Conservation (phyloP, 345 rosid genomes). For the Odontarrhena argentea region DNA sequence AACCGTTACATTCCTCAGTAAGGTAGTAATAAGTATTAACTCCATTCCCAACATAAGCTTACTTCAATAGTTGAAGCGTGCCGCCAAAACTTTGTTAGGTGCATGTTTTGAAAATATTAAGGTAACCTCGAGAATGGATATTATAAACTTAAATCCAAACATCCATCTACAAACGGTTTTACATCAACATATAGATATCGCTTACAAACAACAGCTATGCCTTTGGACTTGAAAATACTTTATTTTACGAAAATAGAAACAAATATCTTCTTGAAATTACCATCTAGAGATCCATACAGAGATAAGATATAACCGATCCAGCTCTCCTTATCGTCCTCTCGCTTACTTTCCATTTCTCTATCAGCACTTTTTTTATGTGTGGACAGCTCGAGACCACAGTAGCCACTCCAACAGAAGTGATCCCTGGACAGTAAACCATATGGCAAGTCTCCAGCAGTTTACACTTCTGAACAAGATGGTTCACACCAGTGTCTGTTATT, state of each 20-base stretch:
- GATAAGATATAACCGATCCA: slow-evolving; percentile 71
- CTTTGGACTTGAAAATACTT: slow-evolving; percentile 6
- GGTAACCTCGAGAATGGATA: no score
- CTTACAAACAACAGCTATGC: not conserved
- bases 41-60: no score
- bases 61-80: no score
- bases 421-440: slow-evolving; percentile 76
- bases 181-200: no score
- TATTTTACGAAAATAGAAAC: not conserved
- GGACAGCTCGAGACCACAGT: slow-evolving; percentile 80
- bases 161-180: no score
- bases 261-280: slow-evolving; percentile 7
- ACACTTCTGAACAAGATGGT: slow-evolving; percentile 71
- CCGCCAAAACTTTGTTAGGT: no score
- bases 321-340: slow-evolving; percentile 79
- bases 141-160: no score
- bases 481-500: slow-evolving; percentile 71
- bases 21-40: no score
- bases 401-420: slow-evolving; percentile 80
- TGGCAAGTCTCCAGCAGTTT: slow-evolving; percentile 71
- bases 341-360: slow-evolving; percentile 91
- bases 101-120: no score
- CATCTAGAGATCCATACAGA: slow-evolving; percentile 65
- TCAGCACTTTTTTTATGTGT: slow-evolving; percentile 73
- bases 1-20: no score